phyloP scores from a whole-genome alignment of 495 filamentous ascomycete species.

The Massariosphaeria phaeospora region DNA sequence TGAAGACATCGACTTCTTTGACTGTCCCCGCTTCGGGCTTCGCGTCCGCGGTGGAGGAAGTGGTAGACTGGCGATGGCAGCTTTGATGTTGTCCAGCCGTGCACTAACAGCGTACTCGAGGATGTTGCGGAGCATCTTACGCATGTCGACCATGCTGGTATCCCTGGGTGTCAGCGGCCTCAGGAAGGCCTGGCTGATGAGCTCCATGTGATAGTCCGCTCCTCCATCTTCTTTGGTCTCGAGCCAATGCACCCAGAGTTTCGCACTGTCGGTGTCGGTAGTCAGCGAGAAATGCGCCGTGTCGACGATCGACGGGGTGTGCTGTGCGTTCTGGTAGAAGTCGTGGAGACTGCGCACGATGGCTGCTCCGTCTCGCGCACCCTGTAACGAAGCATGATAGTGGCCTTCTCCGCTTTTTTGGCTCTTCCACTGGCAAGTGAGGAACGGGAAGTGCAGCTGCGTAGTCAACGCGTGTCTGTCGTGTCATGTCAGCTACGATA shows the following conservation, averaged over 20 bases:
- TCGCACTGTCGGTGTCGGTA: constrained; percentile 13
- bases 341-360: constrained; percentile 10
- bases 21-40: constrained; percentile 17
- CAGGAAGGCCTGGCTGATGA: constrained; percentile 14
- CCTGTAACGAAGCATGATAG: constrained; percentile 15
- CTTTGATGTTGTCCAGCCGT: constrained; percentile 13
- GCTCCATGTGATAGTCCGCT: constrained; percentile 12
- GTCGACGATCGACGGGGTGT: constrained; percentile 10
- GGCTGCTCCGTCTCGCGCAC: constrained; percentile 6
- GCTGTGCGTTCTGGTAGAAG: constrained; percentile 9
- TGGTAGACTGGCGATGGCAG: constrained; percentile 15
- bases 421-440: constrained; percentile 15
- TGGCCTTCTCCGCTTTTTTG: constrained; percentile 17
- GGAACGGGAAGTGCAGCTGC: constrained; percentile 12
- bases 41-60: constrained; percentile 17
- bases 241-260: constrained; percentile 14
- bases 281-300: constrained; percentile 15
- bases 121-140: constrained; percentile 19
- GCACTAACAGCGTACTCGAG: constrained; percentile 17
- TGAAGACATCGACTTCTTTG: constrained; percentile 13
- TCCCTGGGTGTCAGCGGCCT: constrained; percentile 11
- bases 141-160: constrained; percentile 14
- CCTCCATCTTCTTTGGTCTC: constrained; percentile 17
- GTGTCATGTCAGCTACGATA: constrained; percentile 11
- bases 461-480: constrained; percentile 12